Base-by-base conservation (phyloP, 129 eudicot genomes). In the Rutidosis leptorrhynchoides region DNA sequence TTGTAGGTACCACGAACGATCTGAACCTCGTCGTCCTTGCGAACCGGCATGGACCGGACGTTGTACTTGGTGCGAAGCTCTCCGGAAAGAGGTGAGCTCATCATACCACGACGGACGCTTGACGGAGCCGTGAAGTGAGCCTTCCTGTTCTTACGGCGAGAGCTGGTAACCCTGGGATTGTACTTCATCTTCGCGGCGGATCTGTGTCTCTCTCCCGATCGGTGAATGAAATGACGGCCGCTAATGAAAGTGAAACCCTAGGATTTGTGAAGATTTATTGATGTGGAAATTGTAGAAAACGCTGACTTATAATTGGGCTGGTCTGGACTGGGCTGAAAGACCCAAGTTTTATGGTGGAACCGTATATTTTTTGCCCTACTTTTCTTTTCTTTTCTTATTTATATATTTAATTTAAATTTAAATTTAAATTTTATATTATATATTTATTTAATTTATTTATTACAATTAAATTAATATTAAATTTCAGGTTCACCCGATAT, bases 121-220 rank as follows among this genome's bases (percentile, higher is more conserved):
- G 95, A 87, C 14, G 95, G 87, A 0, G 95, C 95, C 4, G 89
- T 53, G 85, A 87, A 87, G 56, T 87, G 95, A 7, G 95, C 89
- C 82, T 83, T 87, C 20, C 90, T 61, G 85, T 67, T 81, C 85
- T 87, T 87, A 42, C 95, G 75, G 49, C 90, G 87, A 63, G 90
- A 83, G 72, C 83, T 76, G 23, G 77, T 53, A 5, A 87, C 95
- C 21, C 87, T 52, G 0, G 95, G 87, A 46, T 87, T 87, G 83
- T 79, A 87, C 87, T 84, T 87, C 95, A 87, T 87, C 40, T 70
- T 81, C 19, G 73, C 48, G 37, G 60, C 27, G 65, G 16, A 15
- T 28, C 24, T 24, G 65, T 32, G 21, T 24, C 22, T 48, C 1
- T 49, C 29, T 17, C 25, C 17, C 42, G 46, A 23, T 35, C 29